Conservation (phyloP, 148 eudicot species). For the Tetragonia tetragonoides region DNA sequence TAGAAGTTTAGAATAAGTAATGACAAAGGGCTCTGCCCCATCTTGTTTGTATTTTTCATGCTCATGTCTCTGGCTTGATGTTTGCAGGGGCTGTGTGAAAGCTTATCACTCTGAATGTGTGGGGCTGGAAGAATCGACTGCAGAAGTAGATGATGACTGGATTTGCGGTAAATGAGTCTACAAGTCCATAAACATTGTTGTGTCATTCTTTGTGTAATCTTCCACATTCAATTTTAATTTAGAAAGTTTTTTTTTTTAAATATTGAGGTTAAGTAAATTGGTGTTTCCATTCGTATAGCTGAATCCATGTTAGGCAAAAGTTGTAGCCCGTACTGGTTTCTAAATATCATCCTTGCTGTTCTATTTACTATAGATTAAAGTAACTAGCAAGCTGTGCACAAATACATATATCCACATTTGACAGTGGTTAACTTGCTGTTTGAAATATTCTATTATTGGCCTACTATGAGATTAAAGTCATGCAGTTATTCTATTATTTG, state of each 20-base stretch:
- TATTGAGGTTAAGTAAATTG: no score
- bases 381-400: no score
- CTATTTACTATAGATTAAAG: no score
- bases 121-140: constrained; percentile 39
- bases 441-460: background rate
- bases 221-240: background rate
- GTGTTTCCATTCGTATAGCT: background rate
- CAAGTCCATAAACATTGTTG: background rate
- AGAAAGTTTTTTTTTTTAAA: no score
- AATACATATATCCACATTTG: no score
- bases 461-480: background rate
- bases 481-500: background rate
- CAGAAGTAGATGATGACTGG: constrained; percentile 40
- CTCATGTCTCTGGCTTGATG: background rate
- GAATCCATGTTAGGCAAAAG: background rate
- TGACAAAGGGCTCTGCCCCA: background rate
- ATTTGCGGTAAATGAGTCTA: constrained; percentile 50
- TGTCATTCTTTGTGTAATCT: background rate
- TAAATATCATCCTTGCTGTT: no score
- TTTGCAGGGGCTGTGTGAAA: constrained; percentile 55
- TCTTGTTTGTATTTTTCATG: background rate
- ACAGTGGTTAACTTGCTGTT: no score
- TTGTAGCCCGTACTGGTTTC: background rate
- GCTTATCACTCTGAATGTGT: constrained; percentile 69
- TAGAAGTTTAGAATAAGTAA: background rate